phyloP scores from a whole-genome alignment of 1,284 basidiomycete genomes.

The Schizopora paradoxa region DNA sequence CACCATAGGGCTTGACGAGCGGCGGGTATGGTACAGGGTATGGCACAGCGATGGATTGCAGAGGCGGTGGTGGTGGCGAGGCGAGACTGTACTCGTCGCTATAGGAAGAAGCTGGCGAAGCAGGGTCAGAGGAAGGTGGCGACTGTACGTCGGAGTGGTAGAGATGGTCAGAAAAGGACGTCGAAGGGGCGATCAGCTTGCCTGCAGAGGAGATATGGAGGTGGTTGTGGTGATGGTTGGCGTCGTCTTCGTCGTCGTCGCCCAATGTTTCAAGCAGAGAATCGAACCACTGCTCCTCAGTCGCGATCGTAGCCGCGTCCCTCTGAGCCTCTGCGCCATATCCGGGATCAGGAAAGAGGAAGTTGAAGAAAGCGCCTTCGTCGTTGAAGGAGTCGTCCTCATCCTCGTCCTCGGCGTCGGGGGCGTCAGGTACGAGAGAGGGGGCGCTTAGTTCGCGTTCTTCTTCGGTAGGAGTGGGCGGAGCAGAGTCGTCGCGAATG shows the following conservation, averaged over 20 bases:
- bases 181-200: constrained; percentile 11
- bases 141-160: constrained; percentile 40
- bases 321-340: constrained; percentile 40
- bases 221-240: constrained; percentile 35
- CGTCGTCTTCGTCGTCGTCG: constrained; percentile 53
- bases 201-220: constrained; percentile 17
- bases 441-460: constrained; percentile 5
- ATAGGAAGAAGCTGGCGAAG: constrained; percentile 50
- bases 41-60: constrained; percentile 43
- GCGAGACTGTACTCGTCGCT: constrained; percentile 67
- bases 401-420: constrained; percentile 38
- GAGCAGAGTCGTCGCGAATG: constrained; percentile 30
- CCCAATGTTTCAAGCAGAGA: constrained; percentile 66
- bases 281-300: constrained; percentile 75
- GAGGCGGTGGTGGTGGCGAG: constrained; percentile 58
- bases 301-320: constrained; percentile 36
- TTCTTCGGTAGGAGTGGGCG: constrained; percentile 12
- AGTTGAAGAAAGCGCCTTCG: constrained; percentile 50
- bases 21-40: constrained; percentile 29
- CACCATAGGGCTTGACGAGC: constrained; percentile 9
- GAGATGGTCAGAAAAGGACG: constrained; percentile 34
- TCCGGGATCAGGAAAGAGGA: constrained; percentile 73
- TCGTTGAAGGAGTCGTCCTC: constrained; percentile 31
- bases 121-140: constrained; percentile 33
- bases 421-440: constrained; percentile 16